Evolutionary conservation across 305 asterid genomes (phyloP).

Genomic region (Plantago coronopus): DNA sequence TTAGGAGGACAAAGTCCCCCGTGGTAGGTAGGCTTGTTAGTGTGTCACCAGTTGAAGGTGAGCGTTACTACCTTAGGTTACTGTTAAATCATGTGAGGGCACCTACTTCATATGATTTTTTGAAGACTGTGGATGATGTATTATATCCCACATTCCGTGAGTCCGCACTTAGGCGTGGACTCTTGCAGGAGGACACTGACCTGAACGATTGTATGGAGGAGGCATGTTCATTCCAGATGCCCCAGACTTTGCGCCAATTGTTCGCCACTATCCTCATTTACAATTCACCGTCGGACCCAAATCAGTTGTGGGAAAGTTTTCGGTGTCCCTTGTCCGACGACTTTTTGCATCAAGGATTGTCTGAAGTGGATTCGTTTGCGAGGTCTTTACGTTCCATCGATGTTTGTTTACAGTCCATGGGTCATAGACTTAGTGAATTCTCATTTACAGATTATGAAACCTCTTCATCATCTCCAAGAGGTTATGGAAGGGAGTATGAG

Average conservation of each 20-base stretch:
- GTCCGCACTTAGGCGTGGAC: neutral
- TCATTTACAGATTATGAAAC: too few species aligned
- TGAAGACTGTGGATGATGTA: neutral
- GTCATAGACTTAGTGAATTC: too few species aligned
- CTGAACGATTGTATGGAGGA: neutral
- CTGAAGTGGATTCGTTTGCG: too few species aligned
- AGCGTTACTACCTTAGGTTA: neutral
- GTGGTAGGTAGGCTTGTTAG: neutral
- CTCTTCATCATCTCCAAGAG: too few species aligned
- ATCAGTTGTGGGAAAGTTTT: conserved; percentile 13
- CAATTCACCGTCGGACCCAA: conserved; percentile 1
- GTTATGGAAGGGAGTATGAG: too few species aligned
- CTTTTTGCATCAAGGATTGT: too few species aligned
- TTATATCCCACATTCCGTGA: conserved; percentile 1
- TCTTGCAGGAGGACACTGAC: neutral
- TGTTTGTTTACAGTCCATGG: neutral
- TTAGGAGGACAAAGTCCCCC: fast-evolving
- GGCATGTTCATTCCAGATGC: conserved; percentile 4
- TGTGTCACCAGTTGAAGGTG: neutral
- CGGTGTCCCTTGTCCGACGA: too few species aligned
- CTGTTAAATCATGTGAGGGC: conserved; percentile 6
- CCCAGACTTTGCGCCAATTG: neutral
- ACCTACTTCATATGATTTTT: conserved; percentile 12
- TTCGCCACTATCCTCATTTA: conserved; percentile 1
- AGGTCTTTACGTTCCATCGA: too few species aligned